phyloP scores from a whole-genome alignment of 1,284 basidiomycete species.

The Malassezia pachydermatis region DNA sequence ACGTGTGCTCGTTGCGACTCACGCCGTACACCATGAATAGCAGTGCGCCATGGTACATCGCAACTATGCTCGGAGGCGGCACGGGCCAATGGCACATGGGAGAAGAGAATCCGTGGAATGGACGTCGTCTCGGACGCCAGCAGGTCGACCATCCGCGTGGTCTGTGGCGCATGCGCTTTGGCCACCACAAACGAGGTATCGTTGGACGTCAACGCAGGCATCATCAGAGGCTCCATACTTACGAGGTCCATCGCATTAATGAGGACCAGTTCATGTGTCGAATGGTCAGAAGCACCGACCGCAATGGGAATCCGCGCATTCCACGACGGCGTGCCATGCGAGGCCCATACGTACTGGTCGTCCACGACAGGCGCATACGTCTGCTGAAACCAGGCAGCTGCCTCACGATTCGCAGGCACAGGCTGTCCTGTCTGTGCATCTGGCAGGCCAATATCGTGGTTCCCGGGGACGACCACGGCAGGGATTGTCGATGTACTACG shows the following conservation, averaged over 20 bases:
- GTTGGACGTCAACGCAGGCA: background rate
- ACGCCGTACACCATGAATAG: conserved; percentile 22
- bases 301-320: conserved; percentile 29
- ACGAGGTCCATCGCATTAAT: conserved; percentile 33
- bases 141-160: conserved; percentile 25
- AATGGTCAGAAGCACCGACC: background rate
- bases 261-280: conserved; percentile 32
- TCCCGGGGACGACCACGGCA: conserved; percentile 20
- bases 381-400: conserved; percentile 16
- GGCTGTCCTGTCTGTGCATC: conserved; percentile 3
- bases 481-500: background rate
- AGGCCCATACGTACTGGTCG: conserved; percentile 16
- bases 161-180: conserved; percentile 20
- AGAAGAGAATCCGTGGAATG: conserved; percentile 27
- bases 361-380: conserved; percentile 19
- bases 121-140: conserved; percentile 11
- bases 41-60: conserved; percentile 19
- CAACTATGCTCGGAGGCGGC: conserved; percentile 10
- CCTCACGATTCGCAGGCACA: conserved; percentile 3
- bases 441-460: conserved; percentile 35
- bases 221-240: conserved; percentile 27
- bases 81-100: conserved; percentile 31
- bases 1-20: conserved; percentile 18
- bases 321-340: conserved; percentile 18
- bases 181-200: conserved; percentile 17